Evolutionary conservation across 805 yeast genomes (phyloP).

Genomic region (Brettanomyces nanus): DNA sequence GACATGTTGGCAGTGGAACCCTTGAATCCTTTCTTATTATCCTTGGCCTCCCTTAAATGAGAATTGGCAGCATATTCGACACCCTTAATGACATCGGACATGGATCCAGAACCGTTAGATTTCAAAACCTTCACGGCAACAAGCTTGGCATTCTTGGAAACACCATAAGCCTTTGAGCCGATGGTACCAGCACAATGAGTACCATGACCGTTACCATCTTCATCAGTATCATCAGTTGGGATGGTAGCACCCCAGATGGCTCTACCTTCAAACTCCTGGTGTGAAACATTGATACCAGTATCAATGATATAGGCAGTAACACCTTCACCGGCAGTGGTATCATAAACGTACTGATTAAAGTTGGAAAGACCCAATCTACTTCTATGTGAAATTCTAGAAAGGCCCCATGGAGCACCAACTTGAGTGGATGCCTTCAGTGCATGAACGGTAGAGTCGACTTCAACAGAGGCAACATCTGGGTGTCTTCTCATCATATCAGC

Average conservation of each 20-base stretch:
- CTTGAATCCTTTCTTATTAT: constrained; percentile 57
- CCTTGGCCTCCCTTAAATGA: constrained; percentile 44
- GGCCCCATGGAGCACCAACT: constrained; percentile 91
- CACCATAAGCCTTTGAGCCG: constrained; percentile 72
- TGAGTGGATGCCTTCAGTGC: constrained; percentile 54
- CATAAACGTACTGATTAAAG: constrained; percentile 67
- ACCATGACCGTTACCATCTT: constrained; percentile 91
- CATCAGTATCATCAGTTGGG: constrained; percentile 60
- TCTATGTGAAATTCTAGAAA: constrained; percentile 83
- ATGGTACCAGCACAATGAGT: constrained; percentile 97
- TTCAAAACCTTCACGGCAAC: constrained; percentile 81
- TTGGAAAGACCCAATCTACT: constrained; percentile 58
- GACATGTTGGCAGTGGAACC: constrained; percentile 92
- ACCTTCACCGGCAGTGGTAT: constrained; percentile 69
- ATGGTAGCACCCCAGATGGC: constrained; percentile 82
- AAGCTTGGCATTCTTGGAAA: constrained; percentile 70
- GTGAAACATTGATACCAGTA: constrained; percentile 75
- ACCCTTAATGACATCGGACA: constrained; percentile 80
- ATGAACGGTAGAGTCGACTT: constrained; percentile 63
- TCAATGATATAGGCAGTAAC: constrained; percentile 85
- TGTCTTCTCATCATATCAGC: constrained; percentile 57
- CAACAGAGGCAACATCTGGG: constrained; percentile 53
- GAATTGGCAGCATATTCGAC: constrained; percentile 76
- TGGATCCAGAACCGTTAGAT: constrained; percentile 75
- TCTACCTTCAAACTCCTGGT: constrained; percentile 75